phyloP scores from a whole-genome alignment of 345 rosid species.

The Camelina laxa region DNA sequence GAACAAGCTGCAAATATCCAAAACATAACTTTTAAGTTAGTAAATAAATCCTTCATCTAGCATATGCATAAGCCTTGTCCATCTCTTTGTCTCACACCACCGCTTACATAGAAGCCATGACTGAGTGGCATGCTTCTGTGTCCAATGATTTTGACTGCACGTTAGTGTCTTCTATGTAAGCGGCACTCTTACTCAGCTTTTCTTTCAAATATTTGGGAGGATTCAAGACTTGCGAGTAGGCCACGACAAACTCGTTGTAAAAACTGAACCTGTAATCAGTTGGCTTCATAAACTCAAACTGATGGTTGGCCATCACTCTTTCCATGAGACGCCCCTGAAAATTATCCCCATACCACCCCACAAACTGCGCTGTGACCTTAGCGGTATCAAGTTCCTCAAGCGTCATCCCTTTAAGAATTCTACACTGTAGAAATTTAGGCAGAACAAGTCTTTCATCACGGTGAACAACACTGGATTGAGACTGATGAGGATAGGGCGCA shows the following conservation, averaged over 20 bases:
- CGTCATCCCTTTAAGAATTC: neutral
- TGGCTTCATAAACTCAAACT: neutral
- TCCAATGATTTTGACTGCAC: no score
- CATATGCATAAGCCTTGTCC: no score
- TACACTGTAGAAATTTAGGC: neutral
- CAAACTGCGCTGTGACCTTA: neutral
- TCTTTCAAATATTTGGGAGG: neutral
- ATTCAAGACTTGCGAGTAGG: neutral
- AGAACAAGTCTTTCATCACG: neutral
- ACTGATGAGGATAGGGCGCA: neutral
- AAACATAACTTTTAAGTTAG: no score
- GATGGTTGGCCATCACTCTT: neutral
- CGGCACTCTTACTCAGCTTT: neutral
- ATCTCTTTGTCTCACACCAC: no score
- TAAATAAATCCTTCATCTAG: no score
- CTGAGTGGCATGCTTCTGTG: no score
- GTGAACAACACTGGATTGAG: neutral
- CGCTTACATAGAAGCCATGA: no score
- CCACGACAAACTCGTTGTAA: neutral
- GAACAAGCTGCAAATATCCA: no score
- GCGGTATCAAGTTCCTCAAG: neutral
- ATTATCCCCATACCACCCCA: neutral
- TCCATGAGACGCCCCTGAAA: neutral
- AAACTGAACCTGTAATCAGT: neutral
- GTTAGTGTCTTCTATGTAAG: no score